phyloP scores from a whole-genome alignment of 345 rosid genomes.

The Lumnitzera racemosa region DNA sequence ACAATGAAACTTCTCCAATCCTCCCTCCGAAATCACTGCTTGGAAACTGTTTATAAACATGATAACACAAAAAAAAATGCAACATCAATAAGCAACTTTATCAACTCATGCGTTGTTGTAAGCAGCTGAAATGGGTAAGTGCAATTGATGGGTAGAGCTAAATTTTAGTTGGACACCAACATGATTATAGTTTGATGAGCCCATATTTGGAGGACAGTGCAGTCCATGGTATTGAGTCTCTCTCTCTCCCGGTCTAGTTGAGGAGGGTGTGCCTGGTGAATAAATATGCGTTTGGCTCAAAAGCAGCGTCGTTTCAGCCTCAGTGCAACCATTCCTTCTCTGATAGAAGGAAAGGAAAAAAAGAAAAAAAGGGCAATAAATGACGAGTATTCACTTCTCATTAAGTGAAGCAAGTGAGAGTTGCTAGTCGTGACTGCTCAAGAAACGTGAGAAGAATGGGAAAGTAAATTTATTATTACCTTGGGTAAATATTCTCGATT shows the following conservation, averaged over 20 bases:
- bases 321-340: conserved; percentile 27
- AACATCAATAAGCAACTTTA: not conserved
- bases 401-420: not conserved
- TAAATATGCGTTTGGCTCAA: conserved; percentile 51
- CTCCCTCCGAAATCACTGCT: conserved; percentile 50
- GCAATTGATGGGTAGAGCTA: not conserved
- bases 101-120: not conserved
- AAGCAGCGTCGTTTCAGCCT: conserved; percentile 45
- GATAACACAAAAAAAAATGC: not conserved
- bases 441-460: too few species aligned
- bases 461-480: conserved; percentile 17
- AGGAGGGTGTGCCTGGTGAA: conserved; percentile 27
- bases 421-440: not conserved
- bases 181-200: conserved; percentile 28
- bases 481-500: conserved; percentile 28
- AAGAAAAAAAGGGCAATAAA: not conserved
- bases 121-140: not conserved
- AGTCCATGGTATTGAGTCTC: conserved; percentile 35
- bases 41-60: conserved; percentile 19
- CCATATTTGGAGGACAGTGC: conserved; percentile 25
- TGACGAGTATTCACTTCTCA: not conserved
- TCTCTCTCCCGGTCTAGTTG: not conserved
- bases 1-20: conserved; percentile 52
- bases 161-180: not conserved
- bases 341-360: not conserved